phyloP scores from a whole-genome alignment of 441 rosid genomes.

The Pelargonium citronellum region DNA sequence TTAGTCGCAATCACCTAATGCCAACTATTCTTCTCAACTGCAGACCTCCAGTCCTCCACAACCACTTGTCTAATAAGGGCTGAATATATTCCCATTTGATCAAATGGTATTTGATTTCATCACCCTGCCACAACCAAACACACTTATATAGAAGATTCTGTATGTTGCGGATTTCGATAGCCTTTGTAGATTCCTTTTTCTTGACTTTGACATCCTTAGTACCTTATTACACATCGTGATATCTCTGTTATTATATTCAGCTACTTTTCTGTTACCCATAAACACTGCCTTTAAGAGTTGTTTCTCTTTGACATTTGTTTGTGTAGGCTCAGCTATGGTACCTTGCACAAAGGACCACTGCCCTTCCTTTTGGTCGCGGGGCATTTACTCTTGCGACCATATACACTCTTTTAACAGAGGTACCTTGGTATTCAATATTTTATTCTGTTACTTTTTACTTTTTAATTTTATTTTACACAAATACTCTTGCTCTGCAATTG shows the following conservation, averaged over 20 bases:
- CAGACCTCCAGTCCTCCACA: background rate
- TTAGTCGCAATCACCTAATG: background rate
- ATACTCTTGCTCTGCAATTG: slow-evolving; percentile 15
- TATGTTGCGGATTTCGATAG: too few species aligned
- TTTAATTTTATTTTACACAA: background rate
- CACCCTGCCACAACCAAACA: background rate
- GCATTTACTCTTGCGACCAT: slow-evolving; percentile 96
- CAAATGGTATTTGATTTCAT: background rate
- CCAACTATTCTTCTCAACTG: background rate
- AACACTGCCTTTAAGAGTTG: background rate
- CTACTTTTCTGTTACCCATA: background rate
- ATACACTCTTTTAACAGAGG: slow-evolving; percentile 94
- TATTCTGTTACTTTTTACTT: background rate
- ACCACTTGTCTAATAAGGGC: background rate
- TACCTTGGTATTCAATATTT: slow-evolving; percentile 21
- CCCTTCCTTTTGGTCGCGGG: slow-evolving; percentile 97
- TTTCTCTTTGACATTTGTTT: slow-evolving; percentile 24
- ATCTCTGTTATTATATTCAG: background rate
- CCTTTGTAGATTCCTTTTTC: background rate
- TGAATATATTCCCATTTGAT: background rate
- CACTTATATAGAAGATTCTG: too few species aligned
- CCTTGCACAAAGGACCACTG: slow-evolving; percentile 94
- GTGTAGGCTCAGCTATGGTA: slow-evolving; percentile 94
- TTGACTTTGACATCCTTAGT: background rate
- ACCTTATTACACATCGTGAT: background rate